Evolutionary conservation across 2,329 filamentous ascomycete species (phyloP).

Genomic region (Colletotrichum higginsianum): DNA sequence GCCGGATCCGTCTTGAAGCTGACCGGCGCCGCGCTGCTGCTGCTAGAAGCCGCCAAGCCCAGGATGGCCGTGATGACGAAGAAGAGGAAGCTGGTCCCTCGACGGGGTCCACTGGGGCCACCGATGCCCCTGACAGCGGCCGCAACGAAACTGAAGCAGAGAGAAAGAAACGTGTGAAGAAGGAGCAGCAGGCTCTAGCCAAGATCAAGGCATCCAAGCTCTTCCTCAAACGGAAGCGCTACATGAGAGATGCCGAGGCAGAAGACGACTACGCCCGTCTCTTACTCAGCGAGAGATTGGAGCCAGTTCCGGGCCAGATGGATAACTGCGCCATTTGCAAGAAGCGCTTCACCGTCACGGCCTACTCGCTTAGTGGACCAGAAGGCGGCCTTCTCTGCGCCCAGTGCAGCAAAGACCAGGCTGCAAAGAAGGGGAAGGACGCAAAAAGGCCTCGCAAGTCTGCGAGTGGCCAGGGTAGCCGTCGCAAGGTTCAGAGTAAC

Average conservation of each 20-base stretch:
- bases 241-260: constrained; percentile 56
- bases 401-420: constrained; percentile 79
- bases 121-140: constrained; percentile 13
- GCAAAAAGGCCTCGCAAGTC: constrained; percentile 53
- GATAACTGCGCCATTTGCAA: constrained; percentile 89
- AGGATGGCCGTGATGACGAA: constrained; percentile 48
- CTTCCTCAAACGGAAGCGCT: constrained; percentile 68
- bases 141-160: constrained; percentile 44
- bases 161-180: constrained; percentile 56
- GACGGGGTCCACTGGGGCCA: constrained; percentile 41
- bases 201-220: constrained; percentile 75
- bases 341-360: constrained; percentile 93
- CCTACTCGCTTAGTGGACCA: constrained; percentile 86
- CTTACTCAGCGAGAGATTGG: constrained; percentile 62
- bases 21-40: constrained; percentile 58
- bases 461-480: constrained; percentile 68
- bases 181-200: constrained; percentile 69
- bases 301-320: constrained; percentile 84
- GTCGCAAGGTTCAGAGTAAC: constrained; percentile 86
- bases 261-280: constrained; percentile 67
- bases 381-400: constrained; percentile 89
- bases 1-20: constrained; percentile 67
- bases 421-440: constrained; percentile 61
- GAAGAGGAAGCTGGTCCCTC: constrained; percentile 39
- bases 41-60: constrained; percentile 45